Evolutionary conservation across 768 basidiomycete species (phyloP).

Genomic region (Solioccasus polychromus): DNA sequence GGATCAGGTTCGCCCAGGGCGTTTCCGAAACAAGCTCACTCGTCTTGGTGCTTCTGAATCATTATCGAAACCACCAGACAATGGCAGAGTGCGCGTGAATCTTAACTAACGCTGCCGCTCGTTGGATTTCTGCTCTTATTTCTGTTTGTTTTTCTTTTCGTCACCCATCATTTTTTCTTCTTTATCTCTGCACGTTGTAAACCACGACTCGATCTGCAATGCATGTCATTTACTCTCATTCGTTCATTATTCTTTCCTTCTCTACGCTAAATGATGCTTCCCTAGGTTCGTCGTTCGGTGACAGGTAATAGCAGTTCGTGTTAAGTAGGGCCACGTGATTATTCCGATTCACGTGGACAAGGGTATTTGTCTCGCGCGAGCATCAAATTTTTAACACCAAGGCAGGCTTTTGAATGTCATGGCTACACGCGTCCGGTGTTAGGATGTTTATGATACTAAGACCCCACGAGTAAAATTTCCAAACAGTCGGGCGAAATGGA

Average conservation of each 20-base stretch:
- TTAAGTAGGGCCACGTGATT: constrained; percentile 19
- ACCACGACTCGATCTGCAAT: constrained; percentile 22
- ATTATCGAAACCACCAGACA: constrained; percentile 30
- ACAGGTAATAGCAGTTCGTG: constrained; percentile 2
- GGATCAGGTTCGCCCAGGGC: constrained; percentile 23
- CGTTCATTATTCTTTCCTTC: constrained; percentile 6
- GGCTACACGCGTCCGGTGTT: constrained; percentile 3
- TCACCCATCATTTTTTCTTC: constrained; percentile 2
- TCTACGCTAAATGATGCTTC: constrained; percentile 6
- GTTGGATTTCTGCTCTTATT: constrained; percentile 10
- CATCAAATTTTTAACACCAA: no score
- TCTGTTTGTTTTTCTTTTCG: background rate
- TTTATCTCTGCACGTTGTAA: constrained; percentile 28
- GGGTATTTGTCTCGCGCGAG: constrained; percentile 3
- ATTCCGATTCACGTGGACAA: constrained; percentile 20
- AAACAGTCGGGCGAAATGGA: constrained; percentile 1
- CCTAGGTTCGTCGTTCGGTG: constrained; percentile 5
- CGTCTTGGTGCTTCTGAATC: constrained; percentile 29
- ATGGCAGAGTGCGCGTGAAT: constrained; percentile 35
- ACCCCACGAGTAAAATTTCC: background rate
- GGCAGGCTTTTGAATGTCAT: no score
- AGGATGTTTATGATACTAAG: background rate
- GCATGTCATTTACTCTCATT: constrained; percentile 17
- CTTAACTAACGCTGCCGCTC: constrained; percentile 28
- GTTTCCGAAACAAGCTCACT: constrained; percentile 28